Evolutionary conservation across 2,329 filamentous ascomycete species (phyloP).

Genomic region (Trichoderma koningiopsis): DNA sequence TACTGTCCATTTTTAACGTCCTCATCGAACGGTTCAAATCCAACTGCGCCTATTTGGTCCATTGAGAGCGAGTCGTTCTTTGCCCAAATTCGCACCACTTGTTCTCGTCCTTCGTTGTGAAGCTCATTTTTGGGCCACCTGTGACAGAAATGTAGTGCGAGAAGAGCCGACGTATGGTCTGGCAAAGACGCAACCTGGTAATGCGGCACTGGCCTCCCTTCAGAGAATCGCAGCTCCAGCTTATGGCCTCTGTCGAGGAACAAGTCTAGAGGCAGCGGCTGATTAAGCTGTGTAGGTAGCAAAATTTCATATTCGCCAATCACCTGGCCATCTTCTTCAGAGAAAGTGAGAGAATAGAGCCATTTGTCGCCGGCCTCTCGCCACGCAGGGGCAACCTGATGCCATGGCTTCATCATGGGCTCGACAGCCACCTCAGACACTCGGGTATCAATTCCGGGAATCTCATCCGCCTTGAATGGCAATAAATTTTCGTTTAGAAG

Average conservation of each 20-base stretch:
- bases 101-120: conserved; percentile 32
- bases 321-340: conserved; percentile 37
- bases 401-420: conserved; percentile 52
- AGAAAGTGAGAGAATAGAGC: conserved; percentile 39
- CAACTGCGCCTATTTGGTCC: conserved; percentile 37
- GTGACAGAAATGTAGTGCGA: conserved; percentile 52
- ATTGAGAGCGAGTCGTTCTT: conserved; percentile 32
- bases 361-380: conserved; percentile 27
- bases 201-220: conserved; percentile 29
- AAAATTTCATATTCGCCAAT: conserved; percentile 46
- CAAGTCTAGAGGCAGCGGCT: conserved; percentile 42
- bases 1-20: conserved; percentile 29
- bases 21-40: conserved; percentile 35
- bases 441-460: conserved; percentile 44
- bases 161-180: conserved; percentile 51
- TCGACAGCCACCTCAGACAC: conserved; percentile 41
- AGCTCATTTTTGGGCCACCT: conserved; percentile 45
- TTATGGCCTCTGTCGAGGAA: conserved; percentile 42
- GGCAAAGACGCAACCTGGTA: conserved; percentile 26
- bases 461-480: conserved; percentile 54
- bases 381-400: conserved; percentile 50
- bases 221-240: conserved; percentile 39
- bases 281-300: conserved; percentile 48
- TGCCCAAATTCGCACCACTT: conserved; percentile 48
- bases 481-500: conserved; percentile 78